phyloP scores from a whole-genome alignment of 2,329 filamentous ascomycete species.

The Ascochyta lentis region DNA sequence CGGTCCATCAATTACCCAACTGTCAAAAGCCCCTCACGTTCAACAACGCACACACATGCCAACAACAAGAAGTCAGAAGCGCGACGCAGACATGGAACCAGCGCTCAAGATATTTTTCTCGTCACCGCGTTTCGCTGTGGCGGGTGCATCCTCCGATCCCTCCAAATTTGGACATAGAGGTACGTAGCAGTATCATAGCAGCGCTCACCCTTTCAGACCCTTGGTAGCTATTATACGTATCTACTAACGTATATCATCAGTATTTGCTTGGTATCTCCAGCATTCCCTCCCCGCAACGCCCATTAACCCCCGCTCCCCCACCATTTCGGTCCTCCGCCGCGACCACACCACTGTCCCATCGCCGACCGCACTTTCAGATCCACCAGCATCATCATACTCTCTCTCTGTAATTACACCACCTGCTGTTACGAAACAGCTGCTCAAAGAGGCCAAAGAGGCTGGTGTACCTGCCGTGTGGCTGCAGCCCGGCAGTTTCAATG shows the following conservation, averaged over 20 bases:
- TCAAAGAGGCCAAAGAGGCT: conserved; percentile 77
- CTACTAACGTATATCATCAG: conserved; percentile 53
- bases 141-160: conserved; percentile 84
- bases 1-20: conserved; percentile 8
- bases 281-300: conserved; percentile 80
- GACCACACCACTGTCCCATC: conserved; percentile 70
- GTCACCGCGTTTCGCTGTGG: conserved; percentile 81
- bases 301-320: conserved; percentile 75
- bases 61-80: conserved; percentile 34
- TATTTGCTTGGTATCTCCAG: conserved; percentile 86
- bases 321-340: conserved; percentile 67
- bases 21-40: background rate
- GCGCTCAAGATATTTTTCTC: conserved; percentile 81
- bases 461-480: conserved; percentile 68
- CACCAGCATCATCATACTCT: conserved; percentile 65
- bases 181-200: conserved; percentile 48
- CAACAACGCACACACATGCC: conserved; percentile 24
- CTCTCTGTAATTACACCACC: conserved; percentile 91
- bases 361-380: conserved; percentile 66
- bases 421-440: conserved; percentile 72
- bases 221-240: background rate
- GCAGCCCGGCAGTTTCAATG: conserved; percentile 88
- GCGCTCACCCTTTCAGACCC: background rate
- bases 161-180: conserved; percentile 89
- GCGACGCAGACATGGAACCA: conserved; percentile 63